Percentiles rank a stretch among this genome's conserved stretches.
phyloP scores from a whole-genome alignment of 2,329 filamentous ascomycete genomes.

The Chaetomium olivaceum region DNA sequence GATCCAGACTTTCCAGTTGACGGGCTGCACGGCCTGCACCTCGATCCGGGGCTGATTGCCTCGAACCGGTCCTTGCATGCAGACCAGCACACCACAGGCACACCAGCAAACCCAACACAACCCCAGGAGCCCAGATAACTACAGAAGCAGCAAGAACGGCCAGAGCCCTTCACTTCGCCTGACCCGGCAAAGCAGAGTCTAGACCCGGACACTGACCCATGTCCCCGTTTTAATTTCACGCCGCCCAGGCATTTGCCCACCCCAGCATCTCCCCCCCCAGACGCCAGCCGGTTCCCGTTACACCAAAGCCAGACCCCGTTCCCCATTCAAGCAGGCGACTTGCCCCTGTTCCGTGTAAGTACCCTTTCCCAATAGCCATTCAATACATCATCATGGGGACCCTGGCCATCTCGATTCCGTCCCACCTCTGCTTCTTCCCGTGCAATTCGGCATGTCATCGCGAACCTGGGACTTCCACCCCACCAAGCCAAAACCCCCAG shows the following conservation, averaged over 20 bases:
- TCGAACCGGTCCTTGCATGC: conserved; percentile 7
- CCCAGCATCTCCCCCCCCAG: conserved; percentile 11
- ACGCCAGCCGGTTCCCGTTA: conserved; percentile 19
- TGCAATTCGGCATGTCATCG: conserved; percentile 34
- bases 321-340: conserved; percentile 1
- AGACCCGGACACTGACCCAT: conserved; percentile 15
- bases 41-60: conserved; percentile 7
- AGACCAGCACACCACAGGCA: background rate
- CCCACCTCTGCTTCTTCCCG: conserved; percentile 27
- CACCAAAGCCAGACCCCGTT: background rate
- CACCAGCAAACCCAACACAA: background rate
- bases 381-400: conserved; percentile 15
- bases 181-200: conserved; percentile 13
- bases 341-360: conserved; percentile 20
- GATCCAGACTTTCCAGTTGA: background rate
- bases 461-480: conserved; percentile 31
- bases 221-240: conserved; percentile 20
- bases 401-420: conserved; percentile 29
- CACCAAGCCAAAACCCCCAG: conserved; percentile 25
- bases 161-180: background rate
- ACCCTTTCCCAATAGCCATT: conserved; percentile 24
- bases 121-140: background rate
- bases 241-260: conserved; percentile 6
- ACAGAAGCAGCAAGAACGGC: too few species aligned
- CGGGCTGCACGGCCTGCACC: background rate